Evolutionary conservation across 805 yeast species (phyloP).

Genomic region (Sugiyamaella boreocaroliniensis): DNA sequence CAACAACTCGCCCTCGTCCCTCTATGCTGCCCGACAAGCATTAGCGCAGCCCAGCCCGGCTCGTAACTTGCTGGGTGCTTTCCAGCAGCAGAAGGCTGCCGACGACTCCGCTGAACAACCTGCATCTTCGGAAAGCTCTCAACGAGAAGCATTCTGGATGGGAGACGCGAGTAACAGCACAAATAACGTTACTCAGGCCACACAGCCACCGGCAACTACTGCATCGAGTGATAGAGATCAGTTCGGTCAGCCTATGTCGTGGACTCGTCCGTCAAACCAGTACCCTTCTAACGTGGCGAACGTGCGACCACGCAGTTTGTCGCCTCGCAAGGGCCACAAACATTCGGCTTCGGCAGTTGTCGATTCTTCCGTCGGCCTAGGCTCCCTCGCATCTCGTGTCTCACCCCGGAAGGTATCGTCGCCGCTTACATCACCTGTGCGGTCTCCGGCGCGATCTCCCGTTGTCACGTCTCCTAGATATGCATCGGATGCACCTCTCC

Average conservation of each 20-base stretch:
- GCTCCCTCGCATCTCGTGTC: not conserved
- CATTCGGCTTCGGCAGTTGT: slow-evolving; percentile 2
- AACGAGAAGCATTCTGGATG: not conserved
- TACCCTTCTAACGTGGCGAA: not conserved
- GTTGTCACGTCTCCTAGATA: not conserved
- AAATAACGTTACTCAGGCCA: too few species aligned
- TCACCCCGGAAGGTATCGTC: slow-evolving; percentile 5
- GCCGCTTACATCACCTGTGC: slow-evolving; percentile 4
- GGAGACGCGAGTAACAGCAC: not conserved
- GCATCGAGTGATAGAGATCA: not conserved
- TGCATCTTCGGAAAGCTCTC: not conserved
- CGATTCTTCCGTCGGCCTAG: not conserved
- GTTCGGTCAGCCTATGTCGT: not conserved
- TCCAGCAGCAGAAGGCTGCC: not conserved
- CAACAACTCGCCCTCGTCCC: not conserved
- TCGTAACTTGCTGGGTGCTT: not conserved
- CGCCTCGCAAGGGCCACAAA: slow-evolving; percentile 5
- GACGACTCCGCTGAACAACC: too few species aligned
- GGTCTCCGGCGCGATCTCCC: not conserved
- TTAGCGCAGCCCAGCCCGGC: not conserved
- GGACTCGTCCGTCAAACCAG: not conserved
- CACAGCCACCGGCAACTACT: too few species aligned
- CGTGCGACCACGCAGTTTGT: not conserved
- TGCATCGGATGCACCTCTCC: not conserved
- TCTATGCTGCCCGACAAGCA: not conserved